These are phyloP conservation scores for Alternaria arborescens DNA, from an alignment of 2,329 filamentous ascomycete species.

Conservation along the genomic window DNA sequence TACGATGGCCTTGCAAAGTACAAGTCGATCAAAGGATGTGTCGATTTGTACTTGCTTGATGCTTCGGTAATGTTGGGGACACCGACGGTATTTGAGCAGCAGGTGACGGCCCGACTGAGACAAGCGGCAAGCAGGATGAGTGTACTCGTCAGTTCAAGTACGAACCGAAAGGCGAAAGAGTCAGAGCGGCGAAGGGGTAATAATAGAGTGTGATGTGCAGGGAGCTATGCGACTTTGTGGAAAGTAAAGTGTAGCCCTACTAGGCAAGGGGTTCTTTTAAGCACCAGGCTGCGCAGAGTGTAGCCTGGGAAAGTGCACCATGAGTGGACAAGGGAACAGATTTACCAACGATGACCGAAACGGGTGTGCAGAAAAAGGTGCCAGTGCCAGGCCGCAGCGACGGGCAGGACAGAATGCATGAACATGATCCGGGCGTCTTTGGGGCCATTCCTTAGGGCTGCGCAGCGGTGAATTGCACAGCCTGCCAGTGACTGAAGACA, in stretches of 20 bases:
- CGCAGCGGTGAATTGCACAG: conserved; percentile 47
- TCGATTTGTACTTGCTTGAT: not conserved
- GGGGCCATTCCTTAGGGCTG: conserved; percentile 32
- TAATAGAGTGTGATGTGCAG: conserved; percentile 37
- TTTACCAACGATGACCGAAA: conserved; percentile 25
- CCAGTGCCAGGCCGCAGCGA: conserved; percentile 35
- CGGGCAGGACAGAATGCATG: conserved; percentile 33
- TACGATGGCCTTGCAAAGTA: not conserved
- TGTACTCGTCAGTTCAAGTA: conserved; percentile 24
- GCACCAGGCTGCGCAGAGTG: conserved; percentile 38
- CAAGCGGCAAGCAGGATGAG: conserved; percentile 30
- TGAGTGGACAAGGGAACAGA: conserved; percentile 27
- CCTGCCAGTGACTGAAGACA: conserved; percentile 29
- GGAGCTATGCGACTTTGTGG: conserved; percentile 30
- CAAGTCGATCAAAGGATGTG: not conserved
- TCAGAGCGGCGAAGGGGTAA: conserved; percentile 33
- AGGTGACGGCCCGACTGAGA: conserved; percentile 40
- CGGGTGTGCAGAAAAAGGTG: conserved; percentile 21
- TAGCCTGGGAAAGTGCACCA: conserved; percentile 45
- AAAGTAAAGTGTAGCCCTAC: conserved; percentile 33
- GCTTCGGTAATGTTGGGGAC: conserved; percentile 8
- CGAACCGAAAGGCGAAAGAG: conserved; percentile 29
- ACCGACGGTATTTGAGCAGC: conserved; percentile 23
- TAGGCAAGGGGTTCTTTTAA: conserved; percentile 36
- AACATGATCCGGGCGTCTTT: conserved; percentile 31